Percentiles rank a stretch among this genome's conserved stretches.
Evolutionary conservation across 306 rosid species (phyloP).

Genomic region (Prunus padus): DNA sequence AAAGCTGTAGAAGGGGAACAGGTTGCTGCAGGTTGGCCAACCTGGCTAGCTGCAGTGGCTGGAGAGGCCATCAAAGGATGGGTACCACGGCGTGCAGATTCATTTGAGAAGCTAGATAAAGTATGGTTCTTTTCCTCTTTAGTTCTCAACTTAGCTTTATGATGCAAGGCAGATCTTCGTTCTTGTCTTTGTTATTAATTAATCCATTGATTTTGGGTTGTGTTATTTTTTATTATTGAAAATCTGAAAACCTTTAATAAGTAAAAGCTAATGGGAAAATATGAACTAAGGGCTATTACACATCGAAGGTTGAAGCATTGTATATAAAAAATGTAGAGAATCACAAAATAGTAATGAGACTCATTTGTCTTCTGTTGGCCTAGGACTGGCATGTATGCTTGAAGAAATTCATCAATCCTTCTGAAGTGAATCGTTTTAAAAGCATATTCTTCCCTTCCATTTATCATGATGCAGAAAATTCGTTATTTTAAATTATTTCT

Average conservation of each 20-base stretch:
- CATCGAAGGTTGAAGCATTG: not conserved
- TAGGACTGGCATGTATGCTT: not conserved
- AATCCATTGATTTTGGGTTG: not conserved
- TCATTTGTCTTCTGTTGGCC: not conserved
- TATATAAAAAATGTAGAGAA: not conserved
- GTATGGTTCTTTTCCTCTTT: conserved; percentile 49
- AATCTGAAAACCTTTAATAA: not conserved
- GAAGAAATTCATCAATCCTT: not conserved
- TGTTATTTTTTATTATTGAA: not conserved
- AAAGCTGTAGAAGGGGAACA: conserved; percentile 94
- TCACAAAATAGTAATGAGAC: not conserved
- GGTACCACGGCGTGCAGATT: conserved; percentile 93
- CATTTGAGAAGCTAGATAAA: conserved; percentile 96
- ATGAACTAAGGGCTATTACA: not conserved
- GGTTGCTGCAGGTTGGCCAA: conserved; percentile 96
- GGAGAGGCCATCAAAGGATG: conserved; percentile 98
- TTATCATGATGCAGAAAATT: not conserved
- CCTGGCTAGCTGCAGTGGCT: conserved; percentile 94
- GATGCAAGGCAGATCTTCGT: conserved; percentile 14
- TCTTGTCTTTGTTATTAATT: conserved; percentile 8
- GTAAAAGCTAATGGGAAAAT: not conserved
- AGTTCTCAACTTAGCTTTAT: conserved; percentile 21
- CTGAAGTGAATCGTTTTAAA: not conserved
- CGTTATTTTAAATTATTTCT: not conserved
- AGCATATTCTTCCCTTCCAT: not conserved